Percentiles rank a stretch among this genome's conserved stretches.
These are phyloP conservation scores for cucumber (Cucumis sativus) DNA, from an alignment of 306 rosid genomes.

Conservation along the genomic window DNA sequence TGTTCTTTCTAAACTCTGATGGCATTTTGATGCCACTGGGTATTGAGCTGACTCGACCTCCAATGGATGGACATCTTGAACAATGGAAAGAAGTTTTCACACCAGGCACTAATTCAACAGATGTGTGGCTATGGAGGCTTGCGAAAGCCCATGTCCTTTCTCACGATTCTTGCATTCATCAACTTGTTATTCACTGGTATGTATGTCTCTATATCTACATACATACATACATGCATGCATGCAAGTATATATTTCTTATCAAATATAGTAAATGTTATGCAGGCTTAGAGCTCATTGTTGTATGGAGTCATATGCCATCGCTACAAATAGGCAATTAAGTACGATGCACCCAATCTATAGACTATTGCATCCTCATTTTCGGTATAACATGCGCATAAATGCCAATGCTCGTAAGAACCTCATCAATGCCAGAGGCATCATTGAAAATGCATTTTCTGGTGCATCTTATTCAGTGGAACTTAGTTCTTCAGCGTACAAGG, in stretches of 20 bases:
- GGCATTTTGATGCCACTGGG: slow-evolving; percentile 47
- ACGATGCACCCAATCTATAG: slow-evolving; percentile 70
- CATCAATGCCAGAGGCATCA: slow-evolving; percentile 42
- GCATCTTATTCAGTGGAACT: slow-evolving; percentile 27
- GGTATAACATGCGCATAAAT: slow-evolving; percentile 74
- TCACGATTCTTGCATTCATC: slow-evolving; percentile 68
- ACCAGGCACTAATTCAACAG: slow-evolving; percentile 34
- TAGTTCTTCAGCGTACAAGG: slow-evolving; percentile 43
- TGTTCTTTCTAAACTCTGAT: slow-evolving; percentile 41
- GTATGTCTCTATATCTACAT: background rate
- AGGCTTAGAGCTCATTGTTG: slow-evolving; percentile 74
- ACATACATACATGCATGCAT: too few relatives aligned
- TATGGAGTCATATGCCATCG: slow-evolving; percentile 69
- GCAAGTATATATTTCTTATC: too few relatives aligned
- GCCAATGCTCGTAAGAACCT: slow-evolving; percentile 55
- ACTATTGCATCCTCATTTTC: slow-evolving; percentile 65
- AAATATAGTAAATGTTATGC: background rate
- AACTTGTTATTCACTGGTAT: slow-evolving; percentile 72
- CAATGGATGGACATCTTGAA: slow-evolving; percentile 20
- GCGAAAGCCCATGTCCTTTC: slow-evolving; percentile 79
- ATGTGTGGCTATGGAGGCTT: slow-evolving; percentile 73
- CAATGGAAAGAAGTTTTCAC: slow-evolving; percentile 50
- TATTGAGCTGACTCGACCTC: slow-evolving; percentile 67
- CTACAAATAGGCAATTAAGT: slow-evolving; percentile 65
- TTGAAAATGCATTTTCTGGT: slow-evolving; percentile 40